Conservation (phyloP, 257 asterid genomes). For the Rubia yunnanensis region DNA sequence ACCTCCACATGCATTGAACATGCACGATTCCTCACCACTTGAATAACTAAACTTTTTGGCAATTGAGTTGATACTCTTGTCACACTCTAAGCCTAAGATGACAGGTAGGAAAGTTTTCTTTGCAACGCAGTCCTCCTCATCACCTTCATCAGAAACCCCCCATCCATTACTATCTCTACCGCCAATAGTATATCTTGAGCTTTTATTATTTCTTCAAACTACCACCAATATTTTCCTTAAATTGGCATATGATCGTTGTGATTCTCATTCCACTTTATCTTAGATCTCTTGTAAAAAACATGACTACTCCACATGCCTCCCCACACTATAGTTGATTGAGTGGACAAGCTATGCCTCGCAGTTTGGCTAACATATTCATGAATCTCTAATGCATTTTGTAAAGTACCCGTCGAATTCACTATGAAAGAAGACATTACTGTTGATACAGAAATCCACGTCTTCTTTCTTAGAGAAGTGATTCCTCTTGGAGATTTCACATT, state of each 20-base stretch:
- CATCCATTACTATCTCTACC: slow-evolving; percentile 32
- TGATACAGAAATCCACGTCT: slow-evolving; percentile 7
- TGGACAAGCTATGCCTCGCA: slow-evolving; percentile 16
- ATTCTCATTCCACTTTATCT: slow-evolving; percentile 30
- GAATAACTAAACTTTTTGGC: slow-evolving; percentile 17
- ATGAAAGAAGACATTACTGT: slow-evolving; percentile 7
- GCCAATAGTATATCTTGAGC: slow-evolving; percentile 13
- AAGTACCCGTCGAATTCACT: slow-evolving; percentile 13
- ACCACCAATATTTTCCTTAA: slow-evolving; percentile 20
- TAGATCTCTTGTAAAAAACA: slow-evolving; percentile 36
- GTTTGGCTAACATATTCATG: slow-evolving; percentile 23
- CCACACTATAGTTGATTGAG: slow-evolving; percentile 16
- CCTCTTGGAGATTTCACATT: slow-evolving; percentile 21
- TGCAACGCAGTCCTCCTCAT: too few species aligned
- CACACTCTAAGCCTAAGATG: too few species aligned
- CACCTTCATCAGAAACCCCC: slow-evolving; percentile 27
- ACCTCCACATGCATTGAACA: slow-evolving; percentile 23
- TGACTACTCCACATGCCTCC: slow-evolving; percentile 25
- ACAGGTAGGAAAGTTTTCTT: too few species aligned
- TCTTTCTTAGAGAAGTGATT: slow-evolving; percentile 15
- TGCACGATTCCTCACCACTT: slow-evolving; percentile 17
- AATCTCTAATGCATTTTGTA: slow-evolving; percentile 10
- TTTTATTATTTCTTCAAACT: slow-evolving; percentile 18
- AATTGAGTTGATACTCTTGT: too few species aligned
- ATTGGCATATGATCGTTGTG: slow-evolving; percentile 13